Evolutionary conservation across 306 rosid genomes (phyloP).

Genomic region (Lagenaria siceraria): DNA sequence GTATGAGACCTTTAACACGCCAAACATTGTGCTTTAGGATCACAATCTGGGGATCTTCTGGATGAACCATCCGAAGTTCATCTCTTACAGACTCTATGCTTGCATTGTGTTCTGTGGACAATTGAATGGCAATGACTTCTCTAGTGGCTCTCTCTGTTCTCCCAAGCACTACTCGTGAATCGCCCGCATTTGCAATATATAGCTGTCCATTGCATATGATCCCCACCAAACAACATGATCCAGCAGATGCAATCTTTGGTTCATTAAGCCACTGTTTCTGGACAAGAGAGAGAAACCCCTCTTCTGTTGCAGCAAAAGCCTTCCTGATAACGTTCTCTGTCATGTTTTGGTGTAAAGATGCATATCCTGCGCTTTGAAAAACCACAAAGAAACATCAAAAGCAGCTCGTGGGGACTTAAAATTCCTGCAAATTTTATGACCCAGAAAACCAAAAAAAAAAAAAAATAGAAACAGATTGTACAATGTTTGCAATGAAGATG

Average conservation of each 20-base stretch:
- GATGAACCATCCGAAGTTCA: conserved; percentile 42
- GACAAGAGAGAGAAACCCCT: conserved; percentile 53
- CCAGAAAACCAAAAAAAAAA: neutral
- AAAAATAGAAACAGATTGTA: neutral
- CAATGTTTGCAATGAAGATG: conserved; percentile 4
- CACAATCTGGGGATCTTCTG: conserved; percentile 62
- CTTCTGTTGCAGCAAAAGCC: conserved; percentile 64
- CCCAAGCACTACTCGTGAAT: conserved; percentile 63
- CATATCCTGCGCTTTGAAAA: conserved; percentile 30
- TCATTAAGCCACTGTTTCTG: conserved; percentile 49
- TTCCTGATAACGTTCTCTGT: conserved; percentile 50
- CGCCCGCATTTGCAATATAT: conserved; percentile 68
- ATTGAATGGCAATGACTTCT: conserved; percentile 50
- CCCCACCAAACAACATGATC: conserved; percentile 76
- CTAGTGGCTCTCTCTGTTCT: conserved; percentile 46
- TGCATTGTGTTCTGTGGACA: conserved; percentile 75
- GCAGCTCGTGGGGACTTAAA: neutral
- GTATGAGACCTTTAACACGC: conserved; percentile 91
- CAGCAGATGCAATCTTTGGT: conserved; percentile 63
- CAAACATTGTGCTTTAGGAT: conserved; percentile 54
- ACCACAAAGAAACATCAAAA: conserved; percentile 1
- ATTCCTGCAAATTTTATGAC: neutral
- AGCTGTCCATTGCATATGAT: conserved; percentile 48
- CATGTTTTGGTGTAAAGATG: conserved; percentile 38
- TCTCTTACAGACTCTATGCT: conserved; percentile 54